These are phyloP conservation scores for Dimargaris cristalligena DNA, from an alignment of 192 early-diverging fungal genomes.

Conservation along the genomic window DNA sequence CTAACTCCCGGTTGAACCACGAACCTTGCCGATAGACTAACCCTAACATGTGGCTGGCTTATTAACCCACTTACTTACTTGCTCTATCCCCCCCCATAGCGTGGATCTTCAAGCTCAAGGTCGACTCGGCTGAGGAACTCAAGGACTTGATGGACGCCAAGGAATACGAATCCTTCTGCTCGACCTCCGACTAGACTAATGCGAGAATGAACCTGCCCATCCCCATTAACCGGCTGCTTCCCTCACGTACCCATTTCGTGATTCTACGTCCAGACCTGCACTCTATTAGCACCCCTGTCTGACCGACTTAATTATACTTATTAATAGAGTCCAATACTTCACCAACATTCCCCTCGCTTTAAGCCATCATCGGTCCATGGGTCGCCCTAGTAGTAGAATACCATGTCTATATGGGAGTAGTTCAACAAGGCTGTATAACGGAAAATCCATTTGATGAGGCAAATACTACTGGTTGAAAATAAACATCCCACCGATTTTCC, in stretches of 20 bases:
- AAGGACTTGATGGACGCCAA: slow-evolving; percentile 51
- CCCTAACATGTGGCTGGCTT: neutral
- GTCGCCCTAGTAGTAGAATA: too few species aligned
- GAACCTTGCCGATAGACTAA: neutral
- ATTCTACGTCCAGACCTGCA: neutral
- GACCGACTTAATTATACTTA: neutral
- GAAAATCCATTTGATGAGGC: too few species aligned
- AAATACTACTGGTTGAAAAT: too few species aligned
- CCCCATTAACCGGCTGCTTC: neutral
- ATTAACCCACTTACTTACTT: slow-evolving; percentile 1
- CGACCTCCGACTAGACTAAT: too few species aligned
- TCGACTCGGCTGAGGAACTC: slow-evolving; percentile 47
- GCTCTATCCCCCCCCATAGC: slow-evolving; percentile 35
- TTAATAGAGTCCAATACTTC: too few species aligned
- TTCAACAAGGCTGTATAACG: too few species aligned
- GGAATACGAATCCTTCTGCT: slow-evolving; percentile 43
- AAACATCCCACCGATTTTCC: too few species aligned
- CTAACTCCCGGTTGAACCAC: neutral
- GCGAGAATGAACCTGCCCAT: neutral
- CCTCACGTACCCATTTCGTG: neutral
- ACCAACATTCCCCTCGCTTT: too few species aligned
- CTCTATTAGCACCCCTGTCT: neutral
- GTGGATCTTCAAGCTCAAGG: slow-evolving; percentile 87
- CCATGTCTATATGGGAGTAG: too few species aligned
- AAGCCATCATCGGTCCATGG: too few species aligned